Evolutionary conservation across 2,329 filamentous ascomycete genomes (phyloP).

Genomic region (Fusarium sp.): DNA sequence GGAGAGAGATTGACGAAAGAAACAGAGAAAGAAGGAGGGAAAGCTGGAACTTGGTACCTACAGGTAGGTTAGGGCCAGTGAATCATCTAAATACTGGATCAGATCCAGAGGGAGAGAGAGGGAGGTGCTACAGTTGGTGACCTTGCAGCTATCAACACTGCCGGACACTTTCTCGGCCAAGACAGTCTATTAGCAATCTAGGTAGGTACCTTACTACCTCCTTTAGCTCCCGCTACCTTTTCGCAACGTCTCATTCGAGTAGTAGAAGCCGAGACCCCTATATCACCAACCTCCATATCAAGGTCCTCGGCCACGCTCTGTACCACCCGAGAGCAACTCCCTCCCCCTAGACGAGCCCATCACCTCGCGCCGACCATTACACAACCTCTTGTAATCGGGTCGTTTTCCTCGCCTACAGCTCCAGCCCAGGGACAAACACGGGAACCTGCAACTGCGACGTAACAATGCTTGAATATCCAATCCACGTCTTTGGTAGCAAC

Average conservation of each 20-base stretch:
- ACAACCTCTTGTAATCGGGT: constrained; percentile 15
- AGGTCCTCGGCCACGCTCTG: neutral
- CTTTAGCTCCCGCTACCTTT: neutral
- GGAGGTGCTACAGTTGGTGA: neutral
- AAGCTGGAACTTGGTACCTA: neutral
- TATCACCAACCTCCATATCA: neutral
- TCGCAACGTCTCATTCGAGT: constrained; percentile 19
- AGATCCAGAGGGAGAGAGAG: neutral
- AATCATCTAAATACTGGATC: constrained; percentile 1
- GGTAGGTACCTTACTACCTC: too few species aligned
- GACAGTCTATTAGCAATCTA: neutral
- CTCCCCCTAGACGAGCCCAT: constrained; percentile 20
- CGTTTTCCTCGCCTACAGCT: constrained; percentile 16
- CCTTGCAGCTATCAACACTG: constrained; percentile 1
- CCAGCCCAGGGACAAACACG: constrained; percentile 26
- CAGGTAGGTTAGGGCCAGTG: neutral
- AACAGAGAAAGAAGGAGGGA: neutral
- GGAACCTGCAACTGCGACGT: constrained; percentile 24
- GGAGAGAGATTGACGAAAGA: neutral
- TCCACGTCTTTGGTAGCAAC: constrained; percentile 23
- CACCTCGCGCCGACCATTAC: constrained; percentile 5
- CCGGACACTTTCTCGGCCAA: constrained; percentile 13
- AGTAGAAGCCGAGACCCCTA: constrained; percentile 5
- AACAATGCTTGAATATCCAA: constrained; percentile 10
- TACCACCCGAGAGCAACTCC: neutral